Conservation (phyloP, 2,329 filamentous ascomycete genomes). For the Epichloe amarillans region DNA sequence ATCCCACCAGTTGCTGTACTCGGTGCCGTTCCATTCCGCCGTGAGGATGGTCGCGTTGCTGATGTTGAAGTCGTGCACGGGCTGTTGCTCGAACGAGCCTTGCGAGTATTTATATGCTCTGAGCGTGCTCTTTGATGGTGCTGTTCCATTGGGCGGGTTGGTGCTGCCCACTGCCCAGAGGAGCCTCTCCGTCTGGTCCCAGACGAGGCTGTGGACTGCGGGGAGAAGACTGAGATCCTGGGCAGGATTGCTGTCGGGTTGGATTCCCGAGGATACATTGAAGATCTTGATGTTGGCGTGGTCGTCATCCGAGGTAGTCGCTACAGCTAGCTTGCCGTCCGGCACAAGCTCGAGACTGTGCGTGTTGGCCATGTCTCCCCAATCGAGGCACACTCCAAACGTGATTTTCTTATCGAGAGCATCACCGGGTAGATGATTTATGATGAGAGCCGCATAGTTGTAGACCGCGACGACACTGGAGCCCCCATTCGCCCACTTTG, state of each 20-base stretch:
- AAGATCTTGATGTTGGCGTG: slow-evolving; percentile 1
- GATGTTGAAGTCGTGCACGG: neutral
- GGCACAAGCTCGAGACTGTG: neutral
- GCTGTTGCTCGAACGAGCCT: neutral
- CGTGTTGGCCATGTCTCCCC: neutral
- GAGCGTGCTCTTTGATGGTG: neutral
- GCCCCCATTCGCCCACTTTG: slow-evolving; percentile 1
- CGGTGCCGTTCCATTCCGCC: neutral
- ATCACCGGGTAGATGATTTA: slow-evolving; percentile 1
- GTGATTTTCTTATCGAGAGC: neutral
- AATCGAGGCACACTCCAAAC: slow-evolving; percentile 1
- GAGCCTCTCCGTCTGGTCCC: neutral
- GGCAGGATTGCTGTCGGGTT: neutral
- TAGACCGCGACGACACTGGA: neutral
- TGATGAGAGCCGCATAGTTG: neutral
- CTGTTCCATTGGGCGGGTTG: neutral
- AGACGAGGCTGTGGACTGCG: slow-evolving; percentile 1
- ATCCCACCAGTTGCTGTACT: slow-evolving; percentile 2
- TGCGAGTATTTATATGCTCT: neutral
- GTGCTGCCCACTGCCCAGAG: slow-evolving; percentile 1
- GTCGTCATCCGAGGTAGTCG: neutral
- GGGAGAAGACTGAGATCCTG: neutral
- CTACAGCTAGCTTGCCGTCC: slow-evolving; percentile 1
- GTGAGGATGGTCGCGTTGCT: neutral
- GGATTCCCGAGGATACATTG: neutral